Evolutionary conservation across 345 rosid genomes (phyloP).

Genomic region (Arabidopsis thaliana): TAIR10.1 NC_003074.8:19469001-19469500

Average conservation of each 20-base stretch:
- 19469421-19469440: not conserved
- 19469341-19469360: constrained; percentile 19
- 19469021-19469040: not conserved
- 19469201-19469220: constrained; percentile 8
- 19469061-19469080: not conserved
- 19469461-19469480: no score
- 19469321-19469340: constrained; percentile 34
- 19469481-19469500: no score
- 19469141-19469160: not conserved
- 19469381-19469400: not conserved
- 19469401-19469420: not conserved
- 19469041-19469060: not conserved
- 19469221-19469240: constrained; percentile 38
- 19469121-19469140: not conserved
- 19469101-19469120: no score
- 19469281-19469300: constrained; percentile 29
- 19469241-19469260: constrained; percentile 17
- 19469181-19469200: constrained; percentile 35
- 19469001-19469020: not conserved
- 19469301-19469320: constrained; percentile 37
- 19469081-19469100: no score
- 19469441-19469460: not conserved
- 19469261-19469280: constrained; percentile 7
- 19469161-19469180: not conserved
- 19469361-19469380: constrained; percentile 10